Evolutionary conservation across 768 basidiomycete species (phyloP).

Genomic region (Goffeauzyma gilvescens): DNA sequence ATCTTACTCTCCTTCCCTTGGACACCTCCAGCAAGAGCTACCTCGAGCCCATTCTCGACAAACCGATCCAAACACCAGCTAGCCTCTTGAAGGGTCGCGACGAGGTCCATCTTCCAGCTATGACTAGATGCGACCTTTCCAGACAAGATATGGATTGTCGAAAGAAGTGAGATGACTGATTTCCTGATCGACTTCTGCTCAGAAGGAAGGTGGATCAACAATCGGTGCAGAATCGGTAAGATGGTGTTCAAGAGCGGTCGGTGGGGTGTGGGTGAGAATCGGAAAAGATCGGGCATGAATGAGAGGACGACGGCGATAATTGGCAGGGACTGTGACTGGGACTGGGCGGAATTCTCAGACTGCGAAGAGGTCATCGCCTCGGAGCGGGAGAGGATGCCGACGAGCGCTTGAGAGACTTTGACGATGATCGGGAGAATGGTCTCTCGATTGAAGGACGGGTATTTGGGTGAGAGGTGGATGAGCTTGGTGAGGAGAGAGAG

Average conservation of each 20-base stretch:
- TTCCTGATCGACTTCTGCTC: neutral
- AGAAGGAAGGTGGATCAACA: slow-evolving; percentile 4
- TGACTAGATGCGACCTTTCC: slow-evolving; percentile 8
- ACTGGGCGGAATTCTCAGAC: slow-evolving; percentile 1
- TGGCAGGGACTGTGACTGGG: too few species aligned
- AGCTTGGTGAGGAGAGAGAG: neutral
- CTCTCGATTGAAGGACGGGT: neutral
- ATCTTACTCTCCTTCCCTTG: neutral
- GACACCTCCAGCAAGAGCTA: neutral
- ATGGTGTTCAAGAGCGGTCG: slow-evolving; percentile 19
- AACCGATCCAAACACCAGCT: slow-evolving; percentile 1
- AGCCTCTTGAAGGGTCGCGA: slow-evolving; percentile 3
- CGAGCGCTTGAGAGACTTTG: neutral
- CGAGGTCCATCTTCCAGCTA: slow-evolving; percentile 3
- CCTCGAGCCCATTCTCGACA: neutral
- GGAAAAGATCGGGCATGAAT: slow-evolving; percentile 13
- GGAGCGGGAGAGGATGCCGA: neutral
- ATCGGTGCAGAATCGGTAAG: slow-evolving; percentile 6
- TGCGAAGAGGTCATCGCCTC: neutral
- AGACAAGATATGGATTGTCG: slow-evolving; percentile 6
- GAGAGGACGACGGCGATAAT: too few species aligned
- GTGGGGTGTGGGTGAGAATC: slow-evolving; percentile 22
- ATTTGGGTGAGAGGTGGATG: slow-evolving; percentile 7
- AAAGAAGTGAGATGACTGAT: slow-evolving; percentile 2
- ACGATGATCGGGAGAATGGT: neutral